These are phyloP conservation scores for Trichoderma oligosporum DNA, from an alignment of 2,329 filamentous ascomycete species.

Conservation along the genomic window DNA sequence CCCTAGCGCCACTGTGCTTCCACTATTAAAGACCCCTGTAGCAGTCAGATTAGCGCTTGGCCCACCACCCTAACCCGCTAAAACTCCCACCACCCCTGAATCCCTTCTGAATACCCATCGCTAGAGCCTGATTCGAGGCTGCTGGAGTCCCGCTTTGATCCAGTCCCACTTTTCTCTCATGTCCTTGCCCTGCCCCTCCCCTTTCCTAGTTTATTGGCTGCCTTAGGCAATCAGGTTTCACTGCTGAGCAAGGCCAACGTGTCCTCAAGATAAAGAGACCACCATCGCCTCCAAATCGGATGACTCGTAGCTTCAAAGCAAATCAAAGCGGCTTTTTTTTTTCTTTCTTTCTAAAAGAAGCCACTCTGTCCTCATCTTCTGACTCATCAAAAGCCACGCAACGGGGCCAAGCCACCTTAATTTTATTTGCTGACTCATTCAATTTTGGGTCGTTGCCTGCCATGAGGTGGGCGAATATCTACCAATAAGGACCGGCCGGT, in stretches of 20 bases:
- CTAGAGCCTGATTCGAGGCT: constrained; percentile 10
- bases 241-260: constrained; percentile 24
- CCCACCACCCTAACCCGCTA: constrained; percentile 5
- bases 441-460: constrained; percentile 23
- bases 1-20: not conserved
- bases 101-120: not conserved
- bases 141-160: not conserved
- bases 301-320: constrained; percentile 8
- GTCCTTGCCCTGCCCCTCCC: not conserved
- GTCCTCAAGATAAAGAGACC: constrained; percentile 37
- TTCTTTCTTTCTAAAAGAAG: constrained; percentile 7
- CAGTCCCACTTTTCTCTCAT: not conserved
- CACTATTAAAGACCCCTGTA: constrained; percentile 6
- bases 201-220: constrained; percentile 16
- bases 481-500: constrained; percentile 21
- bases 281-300: constrained; percentile 23
- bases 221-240: constrained; percentile 23
- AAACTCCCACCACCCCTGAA: constrained; percentile 3
- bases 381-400: constrained; percentile 23
- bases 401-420: constrained; percentile 6
- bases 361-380: constrained; percentile 24
- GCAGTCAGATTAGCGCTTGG: not conserved
- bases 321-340: constrained; percentile 31
- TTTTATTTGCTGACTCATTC: constrained; percentile 24
- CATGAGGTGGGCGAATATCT: constrained; percentile 24